Conservation (phyloP, 345 rosid species). For the Lepidium sativum region DNA sequence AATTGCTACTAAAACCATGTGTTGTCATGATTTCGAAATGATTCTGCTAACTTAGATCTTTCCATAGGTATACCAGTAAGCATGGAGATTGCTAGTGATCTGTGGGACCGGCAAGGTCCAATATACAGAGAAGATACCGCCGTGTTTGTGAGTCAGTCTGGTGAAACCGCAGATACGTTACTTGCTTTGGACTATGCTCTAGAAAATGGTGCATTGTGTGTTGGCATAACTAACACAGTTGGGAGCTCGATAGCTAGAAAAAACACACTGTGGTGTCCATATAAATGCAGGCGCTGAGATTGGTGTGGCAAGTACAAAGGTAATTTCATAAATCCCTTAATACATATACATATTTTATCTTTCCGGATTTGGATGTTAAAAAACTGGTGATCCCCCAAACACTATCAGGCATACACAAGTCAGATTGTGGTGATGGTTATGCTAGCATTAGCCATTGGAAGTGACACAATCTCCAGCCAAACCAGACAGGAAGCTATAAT, state of each 20-base stretch:
- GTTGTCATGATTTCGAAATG: not conserved
- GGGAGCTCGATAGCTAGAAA: slow-evolving; percentile 93
- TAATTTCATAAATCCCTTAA: slow-evolving; percentile 17
- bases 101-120: slow-evolving; percentile 88
- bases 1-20: slow-evolving; percentile 14
- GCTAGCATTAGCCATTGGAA: slow-evolving; percentile 91
- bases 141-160: slow-evolving; percentile 95
- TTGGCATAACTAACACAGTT: slow-evolving; percentile 94
- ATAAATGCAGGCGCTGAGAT: slow-evolving; percentile 96
- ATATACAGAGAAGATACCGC: slow-evolving; percentile 98
- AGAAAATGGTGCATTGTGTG: slow-evolving; percentile 88
- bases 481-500: slow-evolving; percentile 77
- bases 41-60: not conserved
- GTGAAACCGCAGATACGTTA: slow-evolving; percentile 98
- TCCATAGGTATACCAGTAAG: slow-evolving; percentile 81
- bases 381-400: not conserved
- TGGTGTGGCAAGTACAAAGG: slow-evolving; percentile 99
- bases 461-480: slow-evolving; percentile 74
- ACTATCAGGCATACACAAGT: slow-evolving; percentile 87
- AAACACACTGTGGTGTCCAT: slow-evolving; percentile 86
- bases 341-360: not conserved
- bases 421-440: slow-evolving; percentile 96
- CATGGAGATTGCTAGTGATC: slow-evolving; percentile 98
- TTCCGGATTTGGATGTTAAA: not conserved
- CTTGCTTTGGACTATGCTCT: slow-evolving; percentile 74